A percentile compares a stretch with the other conserved stretches of the same genome.
Evolutionary conservation across 2,329 filamentous ascomycete genomes (phyloP).

Genomic region (Coniella lustricola): DNA sequence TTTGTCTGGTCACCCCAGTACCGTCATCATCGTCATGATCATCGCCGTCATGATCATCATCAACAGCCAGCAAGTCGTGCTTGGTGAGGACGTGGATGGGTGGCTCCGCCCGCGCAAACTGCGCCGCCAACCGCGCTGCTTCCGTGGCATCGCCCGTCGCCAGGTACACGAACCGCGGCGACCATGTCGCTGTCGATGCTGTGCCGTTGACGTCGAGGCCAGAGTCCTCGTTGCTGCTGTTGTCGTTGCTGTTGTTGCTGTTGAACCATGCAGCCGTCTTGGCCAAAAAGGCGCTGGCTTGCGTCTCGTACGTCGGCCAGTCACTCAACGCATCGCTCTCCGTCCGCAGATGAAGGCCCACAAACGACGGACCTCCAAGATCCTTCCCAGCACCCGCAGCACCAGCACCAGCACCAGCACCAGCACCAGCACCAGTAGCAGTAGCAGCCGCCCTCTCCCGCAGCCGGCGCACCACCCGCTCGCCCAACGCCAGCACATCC

Average conservation of each 20-base stretch:
- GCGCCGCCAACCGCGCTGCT: slow-evolving; percentile 29
- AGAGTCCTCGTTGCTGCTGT: too few relatives aligned
- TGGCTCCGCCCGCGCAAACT: slow-evolving; percentile 24
- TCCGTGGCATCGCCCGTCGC: slow-evolving; percentile 39
- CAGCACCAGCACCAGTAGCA: slow-evolving; percentile 27
- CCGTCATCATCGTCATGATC: too few relatives aligned
- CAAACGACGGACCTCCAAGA: slow-evolving; percentile 20
- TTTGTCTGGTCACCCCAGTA: slow-evolving; percentile 16
- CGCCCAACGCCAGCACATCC: slow-evolving; percentile 26
- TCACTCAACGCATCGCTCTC: slow-evolving; percentile 38
- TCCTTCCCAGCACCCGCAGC: neutral
- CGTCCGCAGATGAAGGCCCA: slow-evolving; percentile 40
- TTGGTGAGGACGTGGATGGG: slow-evolving; percentile 33
- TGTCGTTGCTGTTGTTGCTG: too few relatives aligned
- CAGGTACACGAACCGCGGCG: slow-evolving; percentile 31
- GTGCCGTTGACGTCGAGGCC: too few relatives aligned
- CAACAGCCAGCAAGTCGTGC: slow-evolving; percentile 27
- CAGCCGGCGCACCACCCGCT: too few relatives aligned
- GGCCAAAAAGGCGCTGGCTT: slow-evolving; percentile 33
- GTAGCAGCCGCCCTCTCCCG: too few relatives aligned
- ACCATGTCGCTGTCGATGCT: slow-evolving; percentile 21
- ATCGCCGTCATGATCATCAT: too few relatives aligned
- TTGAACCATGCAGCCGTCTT: slow-evolving; percentile 8
- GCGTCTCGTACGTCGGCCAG: slow-evolving; percentile 38
- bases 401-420: slow-evolving; percentile 30